Evolutionary conservation across 2,329 filamentous ascomycete species (phyloP).

Genomic region (Apiospora kogelbergensis): DNA sequence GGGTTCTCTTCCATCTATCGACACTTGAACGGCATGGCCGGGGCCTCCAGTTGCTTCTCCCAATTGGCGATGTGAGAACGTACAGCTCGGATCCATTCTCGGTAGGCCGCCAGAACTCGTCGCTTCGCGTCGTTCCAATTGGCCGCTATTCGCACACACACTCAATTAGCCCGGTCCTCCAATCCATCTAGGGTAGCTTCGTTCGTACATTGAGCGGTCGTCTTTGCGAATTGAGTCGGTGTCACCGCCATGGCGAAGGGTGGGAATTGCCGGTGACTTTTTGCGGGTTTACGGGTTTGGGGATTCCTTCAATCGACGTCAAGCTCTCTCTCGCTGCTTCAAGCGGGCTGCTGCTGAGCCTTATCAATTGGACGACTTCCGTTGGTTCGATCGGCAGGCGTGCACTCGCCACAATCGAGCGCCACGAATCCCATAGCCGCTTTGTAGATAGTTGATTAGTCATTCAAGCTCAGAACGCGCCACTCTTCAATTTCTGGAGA

Average conservation of each 20-base stretch:
- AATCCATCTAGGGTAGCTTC: conserved; percentile 5
- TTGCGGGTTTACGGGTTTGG: conserved; percentile 1
- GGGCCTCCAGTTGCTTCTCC: not conserved
- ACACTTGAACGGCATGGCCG: not conserved
- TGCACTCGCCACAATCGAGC: conserved; percentile 18
- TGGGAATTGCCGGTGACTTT: conserved; percentile 6
- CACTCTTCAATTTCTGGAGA: not conserved
- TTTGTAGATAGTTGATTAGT: too few species aligned
- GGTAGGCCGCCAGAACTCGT: conserved; percentile 85
- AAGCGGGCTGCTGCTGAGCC: not conserved
- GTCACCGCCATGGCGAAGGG: conserved; percentile 74
- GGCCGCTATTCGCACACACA: conserved; percentile 57
- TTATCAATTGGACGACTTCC: conserved; percentile 16
- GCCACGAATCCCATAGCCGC: not conserved
- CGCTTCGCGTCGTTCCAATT: conserved; percentile 87
- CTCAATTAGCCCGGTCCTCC: conserved; percentile 34
- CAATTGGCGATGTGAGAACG: conserved; percentile 40
- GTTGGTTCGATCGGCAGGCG: conserved; percentile 14
- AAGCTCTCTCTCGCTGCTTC: conserved; percentile 20
- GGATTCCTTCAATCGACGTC: conserved; percentile 24
- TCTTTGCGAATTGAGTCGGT: conserved; percentile 86
- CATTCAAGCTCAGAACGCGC: not conserved
- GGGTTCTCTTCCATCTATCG: not conserved
- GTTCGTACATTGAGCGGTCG: conserved; percentile 73
- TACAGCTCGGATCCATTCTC: conserved; percentile 96